Percentiles rank a stretch among this genome's conserved stretches.
Conservation (phyloP, 768 basidiomycete genomes). For the Lyophyllum shimeji region DNA sequence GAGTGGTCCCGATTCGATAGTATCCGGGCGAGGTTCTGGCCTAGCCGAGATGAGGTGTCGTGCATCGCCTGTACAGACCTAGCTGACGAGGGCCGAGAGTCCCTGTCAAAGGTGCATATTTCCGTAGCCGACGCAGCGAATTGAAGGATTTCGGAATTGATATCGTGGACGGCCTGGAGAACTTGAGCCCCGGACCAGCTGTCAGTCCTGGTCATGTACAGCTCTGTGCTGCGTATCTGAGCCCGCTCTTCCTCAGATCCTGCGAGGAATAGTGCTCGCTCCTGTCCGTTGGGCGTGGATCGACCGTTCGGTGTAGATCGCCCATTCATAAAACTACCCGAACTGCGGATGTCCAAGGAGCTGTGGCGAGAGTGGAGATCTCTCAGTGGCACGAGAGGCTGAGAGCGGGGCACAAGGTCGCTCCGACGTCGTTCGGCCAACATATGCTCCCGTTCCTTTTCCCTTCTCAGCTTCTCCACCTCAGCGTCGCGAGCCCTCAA, state of each 20-base stretch:
- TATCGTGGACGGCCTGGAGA: conserved; percentile 75
- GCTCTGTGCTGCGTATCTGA: conserved; percentile 56
- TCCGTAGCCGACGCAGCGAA: conserved; percentile 77
- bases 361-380: conserved; percentile 21
- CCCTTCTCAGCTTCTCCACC: conserved; percentile 50
- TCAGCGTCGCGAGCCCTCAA: conserved; percentile 59
- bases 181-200: conserved; percentile 76
- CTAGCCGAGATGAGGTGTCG: conserved; percentile 63
- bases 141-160: conserved; percentile 81
- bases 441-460: conserved; percentile 33
- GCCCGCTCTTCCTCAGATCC: conserved; percentile 53
- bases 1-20: conserved; percentile 65
- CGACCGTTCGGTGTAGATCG: conserved; percentile 17
- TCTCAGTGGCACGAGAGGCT: conserved; percentile 11
- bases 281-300: conserved; percentile 17
- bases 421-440: conserved; percentile 29
- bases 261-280: conserved; percentile 12
- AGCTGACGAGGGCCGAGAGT: conserved; percentile 35
- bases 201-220: conserved; percentile 74
- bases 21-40: conserved; percentile 58
- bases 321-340: conserved; percentile 21
- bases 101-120: conserved; percentile 52
- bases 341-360: conserved; percentile 32
- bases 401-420: conserved; percentile 26
- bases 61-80: conserved; percentile 53